A percentile compares a stretch with the other conserved stretches of the same genome.
These are phyloP conservation scores for Arthrocladium fulminans DNA, from an alignment of 2,329 filamentous ascomycete genomes.

Conservation along the genomic window DNA sequence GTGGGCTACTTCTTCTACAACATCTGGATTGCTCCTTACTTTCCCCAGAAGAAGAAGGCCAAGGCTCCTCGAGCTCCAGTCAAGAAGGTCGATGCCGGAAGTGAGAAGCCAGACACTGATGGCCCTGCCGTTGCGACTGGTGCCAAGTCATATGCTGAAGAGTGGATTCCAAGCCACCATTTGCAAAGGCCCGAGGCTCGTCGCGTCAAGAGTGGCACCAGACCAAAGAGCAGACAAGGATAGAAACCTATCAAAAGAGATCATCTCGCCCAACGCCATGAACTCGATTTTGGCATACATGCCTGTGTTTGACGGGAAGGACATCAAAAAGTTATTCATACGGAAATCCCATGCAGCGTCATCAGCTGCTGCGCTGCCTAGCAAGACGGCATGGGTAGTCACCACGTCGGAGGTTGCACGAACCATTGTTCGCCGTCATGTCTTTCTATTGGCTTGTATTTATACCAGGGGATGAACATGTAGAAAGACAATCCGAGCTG, in stretches of 20 bases:
- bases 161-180: slow-evolving; percentile 87
- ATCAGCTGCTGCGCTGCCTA: no score
- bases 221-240: slow-evolving; percentile 32
- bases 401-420: no score
- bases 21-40: slow-evolving; percentile 92
- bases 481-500: no score
- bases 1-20: slow-evolving; percentile 95
- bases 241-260: not conserved
- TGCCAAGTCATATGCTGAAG: slow-evolving; percentile 73
- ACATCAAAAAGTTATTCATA: no score
- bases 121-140: slow-evolving; percentile 60
- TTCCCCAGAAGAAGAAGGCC: slow-evolving; percentile 58
- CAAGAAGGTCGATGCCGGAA: slow-evolving; percentile 57
- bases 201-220: slow-evolving; percentile 45
- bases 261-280: not conserved
- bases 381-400: no score
- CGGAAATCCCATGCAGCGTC: no score
- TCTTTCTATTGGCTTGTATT: no score
- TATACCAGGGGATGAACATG: no score
- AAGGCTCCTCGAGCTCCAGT: slow-evolving; percentile 52
- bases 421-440: no score
- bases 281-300: not conserved
- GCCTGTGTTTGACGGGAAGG: no score
- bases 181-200: slow-evolving; percentile 71
- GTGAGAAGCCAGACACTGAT: slow-evolving; percentile 60